These are phyloP conservation scores for Xanthoceras sorbifolium DNA, from an alignment of 345 rosid species.

Conservation along the genomic window DNA sequence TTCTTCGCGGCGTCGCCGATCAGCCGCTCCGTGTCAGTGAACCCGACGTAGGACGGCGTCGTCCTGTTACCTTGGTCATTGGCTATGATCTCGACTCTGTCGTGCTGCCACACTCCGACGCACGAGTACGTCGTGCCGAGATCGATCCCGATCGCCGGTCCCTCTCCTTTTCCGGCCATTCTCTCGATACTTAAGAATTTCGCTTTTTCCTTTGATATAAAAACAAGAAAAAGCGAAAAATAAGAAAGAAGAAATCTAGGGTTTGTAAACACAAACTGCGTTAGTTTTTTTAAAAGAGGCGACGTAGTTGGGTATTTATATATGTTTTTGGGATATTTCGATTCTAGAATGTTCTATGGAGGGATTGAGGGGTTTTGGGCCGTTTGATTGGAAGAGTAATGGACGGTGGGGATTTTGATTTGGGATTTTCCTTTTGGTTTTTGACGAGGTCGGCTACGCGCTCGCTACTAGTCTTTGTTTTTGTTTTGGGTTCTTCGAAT, in stretches of 20 bases:
- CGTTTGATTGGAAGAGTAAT: constrained; percentile 15
- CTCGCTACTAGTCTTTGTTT: background rate
- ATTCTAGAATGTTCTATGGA: constrained; percentile 34
- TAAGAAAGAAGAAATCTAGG: background rate
- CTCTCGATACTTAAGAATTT: background rate
- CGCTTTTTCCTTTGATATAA: background rate
- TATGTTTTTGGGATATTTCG: background rate
- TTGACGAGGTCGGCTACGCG: constrained; percentile 11
- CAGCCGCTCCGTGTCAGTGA: constrained; percentile 54
- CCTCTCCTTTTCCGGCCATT: constrained; percentile 65
- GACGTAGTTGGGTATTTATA: background rate
- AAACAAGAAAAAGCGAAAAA: too few species aligned
- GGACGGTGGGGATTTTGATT: constrained; percentile 13
- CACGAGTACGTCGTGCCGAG: constrained; percentile 62
- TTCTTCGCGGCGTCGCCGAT: constrained; percentile 68
- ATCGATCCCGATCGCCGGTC: constrained; percentile 65
- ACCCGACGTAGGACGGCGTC: constrained; percentile 56
- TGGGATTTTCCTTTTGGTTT: background rate
- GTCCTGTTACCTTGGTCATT: constrained; percentile 60
- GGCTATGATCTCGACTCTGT: constrained; percentile 60
- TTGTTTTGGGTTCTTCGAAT: background rate
- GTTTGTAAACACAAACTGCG: too few species aligned
- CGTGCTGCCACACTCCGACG: constrained; percentile 64
- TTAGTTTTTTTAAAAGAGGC: background rate
- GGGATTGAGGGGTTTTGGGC: background rate